Conservation (phyloP, 352 stramenopile species). For the Peronospora tabacina region DNA sequence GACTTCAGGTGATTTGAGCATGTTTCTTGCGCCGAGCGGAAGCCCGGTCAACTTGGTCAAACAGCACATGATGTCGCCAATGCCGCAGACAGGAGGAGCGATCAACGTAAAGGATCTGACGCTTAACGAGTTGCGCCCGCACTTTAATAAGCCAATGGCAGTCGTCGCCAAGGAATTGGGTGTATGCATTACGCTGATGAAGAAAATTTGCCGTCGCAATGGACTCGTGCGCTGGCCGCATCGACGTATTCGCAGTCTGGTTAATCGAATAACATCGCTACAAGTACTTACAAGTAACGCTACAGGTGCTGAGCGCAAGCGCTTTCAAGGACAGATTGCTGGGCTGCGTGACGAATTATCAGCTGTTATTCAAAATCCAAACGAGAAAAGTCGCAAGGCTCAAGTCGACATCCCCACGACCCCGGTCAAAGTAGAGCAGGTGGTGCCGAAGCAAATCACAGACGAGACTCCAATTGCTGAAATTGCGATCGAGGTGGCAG, state of each 20-base stretch:
- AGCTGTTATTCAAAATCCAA: slow-evolving; percentile 77
- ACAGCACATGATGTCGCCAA: slow-evolving; percentile 40
- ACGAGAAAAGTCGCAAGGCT: slow-evolving; percentile 79
- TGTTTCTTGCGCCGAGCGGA: slow-evolving; percentile 32
- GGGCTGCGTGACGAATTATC: slow-evolving; percentile 58
- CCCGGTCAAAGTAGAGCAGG: slow-evolving; percentile 18
- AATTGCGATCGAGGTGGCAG: slow-evolving; percentile 14
- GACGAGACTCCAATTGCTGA: slow-evolving; percentile 15
- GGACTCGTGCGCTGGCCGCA: slow-evolving; percentile 77
- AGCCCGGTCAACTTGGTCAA: slow-evolving; percentile 38
- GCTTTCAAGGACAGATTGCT: slow-evolving; percentile 57
- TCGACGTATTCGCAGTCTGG: slow-evolving; percentile 68
- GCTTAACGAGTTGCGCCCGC: slow-evolving; percentile 68
- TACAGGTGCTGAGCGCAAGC: slow-evolving; percentile 42
- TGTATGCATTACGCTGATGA: slow-evolving; percentile 83
- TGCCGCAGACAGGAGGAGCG: slow-evolving; percentile 24
- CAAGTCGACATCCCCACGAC: slow-evolving; percentile 43
- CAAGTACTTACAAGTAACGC: slow-evolving; percentile 55
- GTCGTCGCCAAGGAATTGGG: slow-evolving; percentile 75
- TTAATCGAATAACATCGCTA: slow-evolving; percentile 74
- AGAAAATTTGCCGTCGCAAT: slow-evolving; percentile 83
- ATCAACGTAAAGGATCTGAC: slow-evolving; percentile 73
- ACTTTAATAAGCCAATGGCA: slow-evolving; percentile 83
- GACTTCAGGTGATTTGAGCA: slow-evolving; percentile 31
- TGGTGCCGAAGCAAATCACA: slow-evolving; percentile 5